These are phyloP conservation scores for Rhizophlyctis rosea DNA, from an alignment of 192 early-diverging fungal species.

Conservation along the genomic window DNA sequence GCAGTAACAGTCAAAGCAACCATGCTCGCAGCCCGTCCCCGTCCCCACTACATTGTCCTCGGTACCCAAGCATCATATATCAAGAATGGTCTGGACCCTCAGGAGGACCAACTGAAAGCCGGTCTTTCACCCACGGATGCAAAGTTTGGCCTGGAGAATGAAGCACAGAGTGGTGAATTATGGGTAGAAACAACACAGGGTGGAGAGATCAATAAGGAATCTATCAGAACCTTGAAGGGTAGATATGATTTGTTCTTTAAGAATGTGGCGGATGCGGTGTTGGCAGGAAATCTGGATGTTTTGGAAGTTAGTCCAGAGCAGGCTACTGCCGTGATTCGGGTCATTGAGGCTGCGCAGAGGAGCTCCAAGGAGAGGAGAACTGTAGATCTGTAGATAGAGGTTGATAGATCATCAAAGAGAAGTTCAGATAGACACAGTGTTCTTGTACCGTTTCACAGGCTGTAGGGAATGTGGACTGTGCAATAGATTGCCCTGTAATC, in stretches of 20 bases:
- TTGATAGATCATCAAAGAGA: no score
- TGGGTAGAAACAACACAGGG: not conserved
- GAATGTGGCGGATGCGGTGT: constrained; percentile 62
- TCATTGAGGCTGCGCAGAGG: constrained; percentile 67
- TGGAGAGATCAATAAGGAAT: constrained; percentile 42
- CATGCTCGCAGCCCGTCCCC: constrained; percentile 66
- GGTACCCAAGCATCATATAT: constrained; percentile 67
- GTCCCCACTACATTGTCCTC: constrained; percentile 61
- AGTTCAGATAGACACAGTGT: no score
- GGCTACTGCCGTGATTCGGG: constrained; percentile 60
- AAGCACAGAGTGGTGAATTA: constrained; percentile 42
- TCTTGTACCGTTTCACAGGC: no score
- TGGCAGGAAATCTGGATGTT: constrained; percentile 23
- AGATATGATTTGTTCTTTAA: constrained; percentile 61
- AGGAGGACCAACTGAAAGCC: constrained; percentile 69
- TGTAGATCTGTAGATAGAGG: constrained; percentile 48
- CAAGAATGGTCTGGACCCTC: constrained; percentile 67
- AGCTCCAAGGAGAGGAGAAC: constrained; percentile 54
- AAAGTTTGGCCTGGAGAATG: constrained; percentile 56
- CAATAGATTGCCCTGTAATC: no score
- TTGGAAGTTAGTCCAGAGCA: constrained; percentile 64
- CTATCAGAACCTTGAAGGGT: constrained; percentile 53
- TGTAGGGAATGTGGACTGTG: no score
- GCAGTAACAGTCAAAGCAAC: constrained; percentile 58
- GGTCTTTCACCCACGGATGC: constrained; percentile 51